These are phyloP conservation scores for Beauveria brongniartii DNA, from an alignment of 2,329 filamentous ascomycete species.

Conservation along the genomic window DNA sequence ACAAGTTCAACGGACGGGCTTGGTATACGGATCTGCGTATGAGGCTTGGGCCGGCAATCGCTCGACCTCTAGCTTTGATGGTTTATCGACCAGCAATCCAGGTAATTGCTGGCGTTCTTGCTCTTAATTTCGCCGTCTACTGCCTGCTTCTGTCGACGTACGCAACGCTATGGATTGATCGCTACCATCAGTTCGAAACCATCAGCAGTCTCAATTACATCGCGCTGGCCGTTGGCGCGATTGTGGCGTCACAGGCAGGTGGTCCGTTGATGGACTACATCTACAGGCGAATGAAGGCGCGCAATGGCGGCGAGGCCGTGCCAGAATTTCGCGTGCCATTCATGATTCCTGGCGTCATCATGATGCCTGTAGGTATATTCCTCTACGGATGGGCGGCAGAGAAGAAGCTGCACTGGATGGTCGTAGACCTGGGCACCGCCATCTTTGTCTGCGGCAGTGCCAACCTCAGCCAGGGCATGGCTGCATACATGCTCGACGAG, in stretches of 20 bases:
- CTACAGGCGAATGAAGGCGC: constrained; percentile 19
- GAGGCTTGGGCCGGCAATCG: background rate
- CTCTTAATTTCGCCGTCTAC: constrained; percentile 41
- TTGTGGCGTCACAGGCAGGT: constrained; percentile 28
- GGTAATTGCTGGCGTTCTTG: constrained; percentile 35
- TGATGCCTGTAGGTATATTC: constrained; percentile 29
- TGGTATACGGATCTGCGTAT: background rate
- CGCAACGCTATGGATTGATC: constrained; percentile 36
- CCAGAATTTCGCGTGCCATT: constrained; percentile 43
- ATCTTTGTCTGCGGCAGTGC: constrained; percentile 46
- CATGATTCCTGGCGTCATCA: constrained; percentile 42
- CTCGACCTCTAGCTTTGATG: constrained; percentile 26
- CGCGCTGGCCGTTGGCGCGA: constrained; percentile 36
- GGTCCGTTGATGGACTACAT: constrained; percentile 30
- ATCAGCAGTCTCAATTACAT: constrained; percentile 42
- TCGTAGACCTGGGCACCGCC: constrained; percentile 47
- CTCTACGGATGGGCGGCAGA: constrained; percentile 40
- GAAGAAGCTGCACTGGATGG: constrained; percentile 43
- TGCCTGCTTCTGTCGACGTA: constrained; percentile 45
- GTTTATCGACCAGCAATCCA: constrained; percentile 37
- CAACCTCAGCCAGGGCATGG: constrained; percentile 42
- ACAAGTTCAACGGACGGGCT: background rate
- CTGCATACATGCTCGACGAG: constrained; percentile 34
- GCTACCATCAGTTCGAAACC: constrained; percentile 38
- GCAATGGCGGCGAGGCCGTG: constrained; percentile 11